Conservation (phyloP, 2,329 filamentous ascomycete species). For the Dothideomycetidae sp. region DNA sequence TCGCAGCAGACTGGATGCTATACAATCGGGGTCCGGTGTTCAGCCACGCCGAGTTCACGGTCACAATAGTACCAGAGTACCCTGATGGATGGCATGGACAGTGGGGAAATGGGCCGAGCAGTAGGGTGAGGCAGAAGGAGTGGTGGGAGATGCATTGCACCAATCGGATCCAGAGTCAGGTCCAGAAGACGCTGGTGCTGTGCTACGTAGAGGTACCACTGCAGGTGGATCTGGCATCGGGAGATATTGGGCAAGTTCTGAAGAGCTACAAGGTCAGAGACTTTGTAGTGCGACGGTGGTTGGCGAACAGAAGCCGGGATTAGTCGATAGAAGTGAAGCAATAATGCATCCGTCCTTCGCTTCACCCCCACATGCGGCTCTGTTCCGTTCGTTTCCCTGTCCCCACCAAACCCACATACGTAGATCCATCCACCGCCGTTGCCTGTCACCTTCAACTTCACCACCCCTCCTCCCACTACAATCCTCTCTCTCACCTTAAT, state of each 20-base stretch:
- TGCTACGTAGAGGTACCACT: conserved; percentile 85
- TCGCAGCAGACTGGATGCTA: conserved; percentile 85
- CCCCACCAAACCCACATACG: too few species aligned
- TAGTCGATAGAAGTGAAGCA: conserved; percentile 23
- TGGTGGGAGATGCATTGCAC: conserved; percentile 84
- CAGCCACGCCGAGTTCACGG: conserved; percentile 83
- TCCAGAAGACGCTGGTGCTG: conserved; percentile 76
- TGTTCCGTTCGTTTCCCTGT: too few species aligned
- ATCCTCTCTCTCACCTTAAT: too few species aligned
- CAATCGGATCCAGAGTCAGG: conserved; percentile 78
- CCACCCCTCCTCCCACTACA: too few species aligned
- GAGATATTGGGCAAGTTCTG: conserved; percentile 49
- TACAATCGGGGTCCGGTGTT: conserved; percentile 91
- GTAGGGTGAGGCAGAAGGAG: conserved; percentile 33
- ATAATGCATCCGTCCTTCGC: too few species aligned
- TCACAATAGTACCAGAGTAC: conserved; percentile 75
- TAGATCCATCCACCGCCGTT: too few species aligned
- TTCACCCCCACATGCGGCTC: too few species aligned
- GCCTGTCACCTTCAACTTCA: too few species aligned
- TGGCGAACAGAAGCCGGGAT: conserved; percentile 61
- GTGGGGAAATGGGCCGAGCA: conserved; percentile 30
- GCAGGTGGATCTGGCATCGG: conserved; percentile 28
- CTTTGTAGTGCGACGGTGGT: conserved; percentile 69
- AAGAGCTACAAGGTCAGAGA: conserved; percentile 64
- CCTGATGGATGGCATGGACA: conserved; percentile 48